Conservation (phyloP, 257 asterid genomes). For the Lycium barbarum region DNA sequence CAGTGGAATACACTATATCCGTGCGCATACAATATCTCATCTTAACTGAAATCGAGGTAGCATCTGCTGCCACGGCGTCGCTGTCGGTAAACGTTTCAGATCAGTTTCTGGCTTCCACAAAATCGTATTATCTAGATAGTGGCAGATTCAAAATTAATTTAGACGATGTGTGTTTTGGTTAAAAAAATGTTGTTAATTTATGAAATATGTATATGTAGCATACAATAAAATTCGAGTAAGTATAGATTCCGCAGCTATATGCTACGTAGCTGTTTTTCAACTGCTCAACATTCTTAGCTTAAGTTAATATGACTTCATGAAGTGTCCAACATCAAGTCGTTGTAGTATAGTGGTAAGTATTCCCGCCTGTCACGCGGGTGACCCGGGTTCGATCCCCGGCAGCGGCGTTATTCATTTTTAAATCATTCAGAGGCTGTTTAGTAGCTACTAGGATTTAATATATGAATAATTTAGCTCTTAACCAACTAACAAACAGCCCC, state of each 20-base stretch:
- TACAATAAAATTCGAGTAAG: no score
- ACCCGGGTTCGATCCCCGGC: conserved; percentile 99
- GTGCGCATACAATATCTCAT: no score
- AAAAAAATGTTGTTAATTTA: background rate
- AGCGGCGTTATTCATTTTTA: conserved; percentile 47
- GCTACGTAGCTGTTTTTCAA: no score
- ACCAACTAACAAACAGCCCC: no score
- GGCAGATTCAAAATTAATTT: background rate
- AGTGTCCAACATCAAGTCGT: conserved; percentile 40
- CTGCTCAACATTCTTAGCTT: no score
- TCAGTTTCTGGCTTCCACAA: conserved; percentile 81
- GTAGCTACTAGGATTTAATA: no score
- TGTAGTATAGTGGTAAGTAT: conserved; percentile 99
- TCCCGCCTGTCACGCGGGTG: conserved; percentile 98
- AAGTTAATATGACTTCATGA: no score
- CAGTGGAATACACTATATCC: no score
- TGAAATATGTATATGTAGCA: no score
- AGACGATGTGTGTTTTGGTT: background rate
- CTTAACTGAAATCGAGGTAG: conserved; percentile 59
- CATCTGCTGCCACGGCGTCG: conserved; percentile 98
- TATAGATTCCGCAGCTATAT: no score
- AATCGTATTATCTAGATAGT: background rate
- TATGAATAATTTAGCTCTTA: no score
- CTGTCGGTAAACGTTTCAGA: conserved; percentile 41
- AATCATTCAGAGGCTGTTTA: no score